Base-by-base conservation (phyloP, 768 basidiomycete species). In the Cyclocybe cylindracea region DNA sequence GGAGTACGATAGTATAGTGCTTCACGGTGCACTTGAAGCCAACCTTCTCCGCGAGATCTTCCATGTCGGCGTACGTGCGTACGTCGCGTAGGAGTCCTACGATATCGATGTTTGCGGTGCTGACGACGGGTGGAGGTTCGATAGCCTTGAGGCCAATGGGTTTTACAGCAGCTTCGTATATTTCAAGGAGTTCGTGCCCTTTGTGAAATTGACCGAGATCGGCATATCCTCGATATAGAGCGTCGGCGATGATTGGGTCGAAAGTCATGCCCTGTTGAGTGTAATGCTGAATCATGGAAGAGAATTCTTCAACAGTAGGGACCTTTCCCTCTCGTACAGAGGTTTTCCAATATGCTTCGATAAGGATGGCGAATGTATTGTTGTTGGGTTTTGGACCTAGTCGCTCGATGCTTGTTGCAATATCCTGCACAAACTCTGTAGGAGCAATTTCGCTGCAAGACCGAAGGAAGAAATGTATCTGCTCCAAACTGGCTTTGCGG, bases 1-100 rank as follows among this genome's bases (percentile, higher is more conserved):
- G 61, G 52, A 91, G 73, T 33, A 89, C 61, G 47, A 78, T 67
- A 4, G 79, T 73, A 78, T 86, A 89, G 33, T 81, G 79, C 10
- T 67, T 56, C 0, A 72, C 67, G 7, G 69, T 69, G 16, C 78
- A 74, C 40, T 64, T 62, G 44, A 81, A 47, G 14, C 62, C 65
- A 5, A 85, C 67, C 10, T 66, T 68, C 29, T 68, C 56, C 50
- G 81, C 75, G 50, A 76, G 71, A 24, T 66, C 62, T 19, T 63
- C 64, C 34, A 86, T 65, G 52, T 83, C 78, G 6, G 70, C 54
- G 9, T 76, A 60, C 29, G 61, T 60, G 7, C 55, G 68, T n/a
- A 78, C 77, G 40, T 68, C 61, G 34, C 71, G 70, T 14, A 86
- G 57, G 44, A 85, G 24, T 24, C 24, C 24, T 24, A 24, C 24